Evolutionary conservation across 1,139 yeast species (phyloP).

Genomic region (Debaryomyces nepalensis): DNA sequence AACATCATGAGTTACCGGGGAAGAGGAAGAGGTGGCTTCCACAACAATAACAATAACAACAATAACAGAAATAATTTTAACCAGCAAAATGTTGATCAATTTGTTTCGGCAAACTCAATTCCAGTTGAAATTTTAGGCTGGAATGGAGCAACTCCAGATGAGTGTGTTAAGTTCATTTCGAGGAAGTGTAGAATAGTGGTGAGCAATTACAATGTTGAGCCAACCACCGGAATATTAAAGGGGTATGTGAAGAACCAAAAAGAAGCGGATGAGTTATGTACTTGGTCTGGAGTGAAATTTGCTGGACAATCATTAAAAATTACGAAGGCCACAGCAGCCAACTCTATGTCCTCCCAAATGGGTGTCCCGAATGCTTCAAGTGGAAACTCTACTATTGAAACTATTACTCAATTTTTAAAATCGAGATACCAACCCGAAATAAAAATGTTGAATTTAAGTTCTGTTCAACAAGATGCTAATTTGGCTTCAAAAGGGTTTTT

Average conservation of each 20-base stretch:
- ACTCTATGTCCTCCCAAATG: conserved; percentile 24
- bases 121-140: conserved; percentile 74
- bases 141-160: conserved; percentile 78
- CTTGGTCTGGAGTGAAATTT: conserved; percentile 77
- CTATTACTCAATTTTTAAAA: conserved; percentile 63
- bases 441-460: conserved; percentile 73
- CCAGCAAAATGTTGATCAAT: conserved; percentile 38
- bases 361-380: conserved; percentile 24
- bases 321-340: conserved; percentile 37
- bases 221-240: conserved; percentile 49
- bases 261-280: conserved; percentile 63
- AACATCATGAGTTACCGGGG: conserved; percentile 47
- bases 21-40: conserved; percentile 50
- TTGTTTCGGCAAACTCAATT: conserved; percentile 39
- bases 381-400: conserved; percentile 55
- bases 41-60: conserved; percentile 22
- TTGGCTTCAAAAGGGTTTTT: conserved; percentile 69
- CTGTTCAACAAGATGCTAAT: conserved; percentile 66
- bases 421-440: conserved; percentile 68
- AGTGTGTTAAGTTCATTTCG: conserved; percentile 67
- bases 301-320: conserved; percentile 75
- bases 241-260: conserved; percentile 60
- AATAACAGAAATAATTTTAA: conserved; percentile 22
- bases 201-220: conserved; percentile 49
- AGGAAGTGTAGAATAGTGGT: conserved; percentile 68